These are phyloP conservation scores for Chernovozyma sophiae-reginae DNA, from an alignment of 1,139 yeast species.

Conservation along the genomic window DNA sequence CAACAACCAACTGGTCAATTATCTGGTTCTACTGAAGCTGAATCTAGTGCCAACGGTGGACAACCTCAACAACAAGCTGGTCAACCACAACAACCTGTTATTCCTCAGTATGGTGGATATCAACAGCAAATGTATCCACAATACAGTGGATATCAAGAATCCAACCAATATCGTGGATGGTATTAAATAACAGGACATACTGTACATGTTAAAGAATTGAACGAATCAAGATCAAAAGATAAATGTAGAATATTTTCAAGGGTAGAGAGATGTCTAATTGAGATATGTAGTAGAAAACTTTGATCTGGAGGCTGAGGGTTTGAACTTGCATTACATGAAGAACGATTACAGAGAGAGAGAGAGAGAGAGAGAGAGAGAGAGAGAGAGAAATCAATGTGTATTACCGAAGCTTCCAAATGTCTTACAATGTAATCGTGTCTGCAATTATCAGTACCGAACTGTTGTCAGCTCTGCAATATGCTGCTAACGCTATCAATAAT, in stretches of 20 bases:
- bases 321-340: too few relatives aligned
- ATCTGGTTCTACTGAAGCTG: slow-evolving; percentile 8
- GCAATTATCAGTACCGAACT: too few relatives aligned
- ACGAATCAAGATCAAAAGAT: background rate
- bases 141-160: slow-evolving; percentile 45
- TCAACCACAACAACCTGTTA: slow-evolving; percentile 34
- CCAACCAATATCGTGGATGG: slow-evolving; percentile 39
- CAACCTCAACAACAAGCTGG: slow-evolving; percentile 25
- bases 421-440: too few relatives aligned
- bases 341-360: too few relatives aligned
- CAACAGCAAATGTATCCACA: slow-evolving; percentile 45
- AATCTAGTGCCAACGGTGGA: slow-evolving; percentile 9
- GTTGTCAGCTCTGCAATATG: too few relatives aligned
- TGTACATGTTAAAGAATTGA: background rate
- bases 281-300: too few relatives aligned
- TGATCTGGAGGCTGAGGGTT: too few relatives aligned
- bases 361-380: too few relatives aligned
- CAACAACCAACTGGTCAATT: slow-evolving; percentile 17
- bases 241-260: background rate
- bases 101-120: slow-evolving; percentile 44
- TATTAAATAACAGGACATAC: slow-evolving; percentile 14
- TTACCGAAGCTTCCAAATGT: too few relatives aligned
- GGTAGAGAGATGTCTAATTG: too few relatives aligned
- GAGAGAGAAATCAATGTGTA: too few relatives aligned
- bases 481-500: too few relatives aligned